Conservation (phyloP, 2,329 filamentous ascomycete genomes). For the Chaetoscypha palmicola region DNA sequence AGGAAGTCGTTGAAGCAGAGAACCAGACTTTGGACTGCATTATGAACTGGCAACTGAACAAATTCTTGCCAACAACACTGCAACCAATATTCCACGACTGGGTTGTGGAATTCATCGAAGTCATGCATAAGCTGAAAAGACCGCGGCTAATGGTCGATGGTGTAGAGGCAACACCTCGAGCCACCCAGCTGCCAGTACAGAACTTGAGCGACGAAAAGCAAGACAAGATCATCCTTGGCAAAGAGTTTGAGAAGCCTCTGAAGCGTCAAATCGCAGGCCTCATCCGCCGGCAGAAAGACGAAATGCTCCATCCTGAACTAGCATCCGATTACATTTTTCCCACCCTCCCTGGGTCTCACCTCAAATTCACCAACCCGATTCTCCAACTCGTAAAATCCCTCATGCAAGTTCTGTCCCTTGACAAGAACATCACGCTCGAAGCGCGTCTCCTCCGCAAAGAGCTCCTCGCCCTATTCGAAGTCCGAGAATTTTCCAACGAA, state of each 20-base stretch:
- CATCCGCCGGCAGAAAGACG: slow-evolving; percentile 79
- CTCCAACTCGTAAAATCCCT: slow-evolving; percentile 88
- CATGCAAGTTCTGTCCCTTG: slow-evolving; percentile 85
- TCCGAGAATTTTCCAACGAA: slow-evolving; percentile 85
- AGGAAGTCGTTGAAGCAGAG: slow-evolving; percentile 68
- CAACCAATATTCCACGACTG: slow-evolving; percentile 85
- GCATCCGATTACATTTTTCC: slow-evolving; percentile 85
- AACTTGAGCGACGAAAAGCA: slow-evolving; percentile 53
- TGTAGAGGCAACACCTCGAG: slow-evolving; percentile 45
- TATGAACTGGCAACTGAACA: slow-evolving; percentile 97
- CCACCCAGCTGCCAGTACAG: slow-evolving; percentile 51
- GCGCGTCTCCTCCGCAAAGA: slow-evolving; percentile 84
- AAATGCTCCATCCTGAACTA: slow-evolving; percentile 82
- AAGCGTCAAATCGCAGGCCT: slow-evolving; percentile 81
- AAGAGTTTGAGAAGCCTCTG: slow-evolving; percentile 77
- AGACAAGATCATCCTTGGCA: slow-evolving; percentile 61
- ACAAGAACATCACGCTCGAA: slow-evolving; percentile 85
- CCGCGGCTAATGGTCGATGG: slow-evolving; percentile 41
- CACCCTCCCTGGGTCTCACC: slow-evolving; percentile 64
- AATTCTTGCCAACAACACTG: slow-evolving; percentile 73
- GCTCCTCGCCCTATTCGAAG: slow-evolving; percentile 80
- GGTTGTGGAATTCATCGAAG: slow-evolving; percentile 88
- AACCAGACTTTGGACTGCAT: slow-evolving; percentile 80
- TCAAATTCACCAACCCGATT: slow-evolving; percentile 61
- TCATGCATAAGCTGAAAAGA: slow-evolving; percentile 84